Conservation (phyloP, 208 protist species). For the Plasmodiophora brassicae region DNA sequence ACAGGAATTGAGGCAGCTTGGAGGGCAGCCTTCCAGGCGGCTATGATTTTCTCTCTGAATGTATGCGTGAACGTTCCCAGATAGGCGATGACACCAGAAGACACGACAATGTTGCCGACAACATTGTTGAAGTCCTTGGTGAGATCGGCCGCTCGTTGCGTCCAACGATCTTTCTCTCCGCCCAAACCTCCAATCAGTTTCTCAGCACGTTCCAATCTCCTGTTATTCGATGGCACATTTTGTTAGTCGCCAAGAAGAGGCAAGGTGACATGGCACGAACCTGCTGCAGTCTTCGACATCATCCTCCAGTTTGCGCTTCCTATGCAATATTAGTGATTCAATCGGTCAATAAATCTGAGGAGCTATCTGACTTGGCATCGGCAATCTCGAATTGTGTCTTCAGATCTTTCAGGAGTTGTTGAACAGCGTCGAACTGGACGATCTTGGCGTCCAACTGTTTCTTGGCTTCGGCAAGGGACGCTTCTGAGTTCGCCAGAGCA, state of each 20-base stretch:
- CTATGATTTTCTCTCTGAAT: slow-evolving; percentile 77
- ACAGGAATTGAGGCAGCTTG: not conserved
- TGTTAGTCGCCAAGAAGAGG: too few relatives aligned
- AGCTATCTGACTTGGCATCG: not conserved
- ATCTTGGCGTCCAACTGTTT: slow-evolving; percentile 52
- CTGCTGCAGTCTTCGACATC: slow-evolving; percentile 29
- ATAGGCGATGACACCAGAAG: slow-evolving; percentile 89
- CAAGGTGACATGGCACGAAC: too few relatives aligned
- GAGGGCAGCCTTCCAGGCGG: slow-evolving; percentile 15
- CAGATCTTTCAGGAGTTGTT: slow-evolving; percentile 37
- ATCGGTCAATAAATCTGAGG: not conserved
- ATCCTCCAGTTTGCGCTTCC: slow-evolving; percentile 28
- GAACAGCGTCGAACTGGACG: slow-evolving; percentile 47
- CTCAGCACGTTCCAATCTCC: slow-evolving; percentile 83
- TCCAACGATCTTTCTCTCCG: slow-evolving; percentile 86
- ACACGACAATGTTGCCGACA: slow-evolving; percentile 86
- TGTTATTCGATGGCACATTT: too few relatives aligned
- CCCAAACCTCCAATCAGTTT: slow-evolving; percentile 89
- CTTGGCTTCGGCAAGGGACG: slow-evolving; percentile 41
- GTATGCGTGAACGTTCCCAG: slow-evolving; percentile 85
- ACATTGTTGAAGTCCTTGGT: slow-evolving; percentile 69
- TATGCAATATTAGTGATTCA: not conserved
- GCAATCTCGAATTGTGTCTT: slow-evolving; percentile 46
- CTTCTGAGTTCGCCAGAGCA: slow-evolving; percentile 50
- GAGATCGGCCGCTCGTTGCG: slow-evolving; percentile 74